Base-by-base conservation (phyloP, 176 grass and related monocot genomes). In the Raddia distichophylla region DNA sequence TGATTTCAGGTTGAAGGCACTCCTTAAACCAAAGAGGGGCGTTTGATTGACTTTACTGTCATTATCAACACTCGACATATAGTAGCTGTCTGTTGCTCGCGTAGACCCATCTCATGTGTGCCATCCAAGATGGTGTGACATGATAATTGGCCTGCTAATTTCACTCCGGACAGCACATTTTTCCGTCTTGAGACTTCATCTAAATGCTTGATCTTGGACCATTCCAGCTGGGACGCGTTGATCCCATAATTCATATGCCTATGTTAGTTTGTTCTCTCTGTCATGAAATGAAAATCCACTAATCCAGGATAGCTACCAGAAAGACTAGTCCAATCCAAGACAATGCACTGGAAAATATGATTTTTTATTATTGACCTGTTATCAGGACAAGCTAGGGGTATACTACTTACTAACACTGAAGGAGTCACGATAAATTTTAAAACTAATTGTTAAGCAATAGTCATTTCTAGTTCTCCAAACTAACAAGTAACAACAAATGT, bases 221-320 rank as follows among this genome's bases (percentile, higher is more conserved):
- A 72, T 55, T 48, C 42, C 20, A 72, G 72, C 67, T 54, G n/a
- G 67, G 48, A 85, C 72, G 56, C 1, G 14, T 6, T 72, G 56
- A 34, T 61, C 19, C 16, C 47, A 78, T 60, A 71, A 42, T 35
- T 35, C 22, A 49, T 60, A 18, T 65, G 52, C 10, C 18, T 78
- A 4, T 27, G 75, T 81, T 67, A 80, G 32, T 74, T 76, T 82
- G n/a, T 78, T 74, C 20, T 65, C 18, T 70, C 27, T 27, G 27
- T 27, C 27, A 27, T 27, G 27, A 27, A 27, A 27, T 27, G 27
- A 27, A 27, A 27, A 27, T 27, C 27, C 27, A 27, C 27, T 27
- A 40, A 40, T 40, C 4, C 37, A 40, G 37, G 1, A 40, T 40
- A 40, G 37, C 37, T 40, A 5, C 37, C 37, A 40, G 37, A 40